Conservation (phyloP, 1,284 basidiomycete species). For the Irpex rosettiformis region DNA sequence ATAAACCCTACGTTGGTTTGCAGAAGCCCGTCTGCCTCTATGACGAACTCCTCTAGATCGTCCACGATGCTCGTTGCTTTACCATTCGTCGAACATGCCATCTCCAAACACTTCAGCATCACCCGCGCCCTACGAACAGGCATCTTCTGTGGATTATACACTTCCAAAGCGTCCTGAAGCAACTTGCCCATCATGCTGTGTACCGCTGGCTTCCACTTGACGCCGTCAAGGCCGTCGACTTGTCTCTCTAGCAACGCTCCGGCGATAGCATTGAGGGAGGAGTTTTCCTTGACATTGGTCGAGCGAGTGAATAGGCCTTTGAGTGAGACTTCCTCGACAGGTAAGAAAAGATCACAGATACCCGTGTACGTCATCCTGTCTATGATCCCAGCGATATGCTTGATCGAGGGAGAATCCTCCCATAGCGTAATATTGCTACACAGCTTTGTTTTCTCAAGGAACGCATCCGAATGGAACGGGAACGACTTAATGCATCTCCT, state of each 20-base stretch:
- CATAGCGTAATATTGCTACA: conserved; percentile 33
- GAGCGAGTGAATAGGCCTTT: conserved; percentile 16
- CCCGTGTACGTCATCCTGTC: conserved; percentile 66
- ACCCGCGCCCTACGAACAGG: conserved; percentile 54
- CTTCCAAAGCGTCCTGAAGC: conserved; percentile 43
- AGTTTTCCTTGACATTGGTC: not conserved
- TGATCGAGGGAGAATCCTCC: conserved; percentile 36
- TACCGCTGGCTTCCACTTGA: conserved; percentile 54
- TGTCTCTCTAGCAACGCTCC: conserved; percentile 64
- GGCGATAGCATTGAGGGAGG: conserved; percentile 26
- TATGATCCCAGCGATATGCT: conserved; percentile 54
- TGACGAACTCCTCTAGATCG: conserved; percentile 33
- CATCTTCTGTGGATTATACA: conserved; percentile 45
- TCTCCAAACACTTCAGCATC: conserved; percentile 48
- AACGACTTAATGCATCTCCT: conserved; percentile 48
- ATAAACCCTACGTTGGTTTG: conserved; percentile 35
- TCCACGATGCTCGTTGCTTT: conserved; percentile 15
- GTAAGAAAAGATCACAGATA: conserved; percentile 57
- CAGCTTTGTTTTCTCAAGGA: conserved; percentile 32
- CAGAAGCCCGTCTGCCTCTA: conserved; percentile 41
- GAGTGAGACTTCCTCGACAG: conserved; percentile 45
- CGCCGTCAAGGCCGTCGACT: conserved; percentile 46
- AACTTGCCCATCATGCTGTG: conserved; percentile 36
- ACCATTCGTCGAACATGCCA: conserved; percentile 39
- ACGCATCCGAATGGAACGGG: conserved; percentile 41